phyloP scores from a whole-genome alignment of 164 flowering plant species.

The Euptelea pleiosperma region DNA sequence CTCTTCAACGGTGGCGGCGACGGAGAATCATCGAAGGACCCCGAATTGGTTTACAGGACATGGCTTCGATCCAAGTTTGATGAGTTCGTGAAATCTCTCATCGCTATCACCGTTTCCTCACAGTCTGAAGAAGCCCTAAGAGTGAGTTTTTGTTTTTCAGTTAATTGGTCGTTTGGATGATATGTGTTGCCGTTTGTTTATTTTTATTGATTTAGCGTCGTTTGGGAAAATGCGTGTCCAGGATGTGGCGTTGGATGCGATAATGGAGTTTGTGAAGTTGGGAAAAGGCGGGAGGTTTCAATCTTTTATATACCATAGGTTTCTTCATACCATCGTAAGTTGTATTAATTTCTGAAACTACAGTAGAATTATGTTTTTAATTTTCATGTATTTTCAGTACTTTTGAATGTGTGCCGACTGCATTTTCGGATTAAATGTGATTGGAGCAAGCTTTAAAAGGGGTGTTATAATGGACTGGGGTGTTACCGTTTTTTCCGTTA shows the following conservation, averaged over 20 bases:
- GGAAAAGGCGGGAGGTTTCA: constrained; percentile 67
- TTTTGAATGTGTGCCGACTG: too few species aligned
- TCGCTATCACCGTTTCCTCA: constrained; percentile 37
- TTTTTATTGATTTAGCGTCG: constrained; percentile 3
- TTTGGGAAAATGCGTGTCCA: constrained; percentile 12
- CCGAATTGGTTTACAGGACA: constrained; percentile 51
- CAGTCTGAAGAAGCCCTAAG: constrained; percentile 45
- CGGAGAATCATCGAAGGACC: constrained; percentile 27
- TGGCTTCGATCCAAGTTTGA: constrained; percentile 86
- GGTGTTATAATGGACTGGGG: too few species aligned
- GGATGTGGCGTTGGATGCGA: constrained; percentile 74
- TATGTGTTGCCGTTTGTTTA: constrained; percentile 4
- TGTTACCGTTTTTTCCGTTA: too few species aligned
- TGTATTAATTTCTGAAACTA: neutral
- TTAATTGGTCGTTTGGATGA: neutral
- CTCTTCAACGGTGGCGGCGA: neutral
- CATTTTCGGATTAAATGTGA: too few species aligned
- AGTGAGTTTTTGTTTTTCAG: constrained; percentile 27
- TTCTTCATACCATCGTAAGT: constrained; percentile 67
- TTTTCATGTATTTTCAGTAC: too few species aligned
- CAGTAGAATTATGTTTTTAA: neutral
- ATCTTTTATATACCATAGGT: constrained; percentile 56
- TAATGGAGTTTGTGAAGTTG: constrained; percentile 85
- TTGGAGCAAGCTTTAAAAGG: too few species aligned
- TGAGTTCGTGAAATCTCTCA: constrained; percentile 45